These are phyloP conservation scores for Brassica hybrid DNA, from an alignment of 441 rosid genomes.

Conservation along the genomic window DNA sequence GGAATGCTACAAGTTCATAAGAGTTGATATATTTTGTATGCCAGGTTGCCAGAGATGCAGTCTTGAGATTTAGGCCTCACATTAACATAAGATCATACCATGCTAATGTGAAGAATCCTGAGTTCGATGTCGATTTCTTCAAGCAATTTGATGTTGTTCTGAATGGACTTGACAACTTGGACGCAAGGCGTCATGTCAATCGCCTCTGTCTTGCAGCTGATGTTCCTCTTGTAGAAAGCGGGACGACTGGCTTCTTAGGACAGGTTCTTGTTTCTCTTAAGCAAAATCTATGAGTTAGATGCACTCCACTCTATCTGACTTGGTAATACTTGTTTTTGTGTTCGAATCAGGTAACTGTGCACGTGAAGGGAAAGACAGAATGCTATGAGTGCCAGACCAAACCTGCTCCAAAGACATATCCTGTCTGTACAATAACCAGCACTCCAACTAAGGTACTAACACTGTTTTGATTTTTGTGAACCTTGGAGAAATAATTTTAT, in stretches of 20 bases:
- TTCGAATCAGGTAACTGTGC: conserved; percentile 77
- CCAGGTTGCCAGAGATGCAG: conserved; percentile 98
- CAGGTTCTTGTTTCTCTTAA: conserved; percentile 59
- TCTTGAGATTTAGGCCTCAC: conserved; percentile 86
- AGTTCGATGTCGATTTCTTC: conserved; percentile 85
- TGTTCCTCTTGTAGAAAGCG: conserved; percentile 97
- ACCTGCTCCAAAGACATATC: conserved; percentile 97
- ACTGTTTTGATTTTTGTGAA: conserved; percentile 5
- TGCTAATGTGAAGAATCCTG: conserved; percentile 85
- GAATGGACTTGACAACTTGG: conserved; percentile 96
- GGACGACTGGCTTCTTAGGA: conserved; percentile 97
- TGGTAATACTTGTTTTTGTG: conserved; percentile 6
- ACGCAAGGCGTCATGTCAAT: conserved; percentile 95
- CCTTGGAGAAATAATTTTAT: neutral
- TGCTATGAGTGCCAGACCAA: conserved; percentile 97
- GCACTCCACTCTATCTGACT: conserved; percentile 27
- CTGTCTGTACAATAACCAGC: conserved; percentile 98
- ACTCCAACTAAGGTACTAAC: conserved; percentile 93
- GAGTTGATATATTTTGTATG: conserved; percentile 19
- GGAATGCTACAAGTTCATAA: neutral
- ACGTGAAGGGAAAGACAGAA: conserved; percentile 90
- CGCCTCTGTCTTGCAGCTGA: conserved; percentile 97
- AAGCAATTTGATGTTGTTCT: conserved; percentile 92
- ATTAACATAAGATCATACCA: conserved; percentile 82
- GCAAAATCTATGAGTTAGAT: neutral